Base-by-base conservation (phyloP, 2,329 filamentous ascomycete species). In the Venturia oleaginea region DNA sequence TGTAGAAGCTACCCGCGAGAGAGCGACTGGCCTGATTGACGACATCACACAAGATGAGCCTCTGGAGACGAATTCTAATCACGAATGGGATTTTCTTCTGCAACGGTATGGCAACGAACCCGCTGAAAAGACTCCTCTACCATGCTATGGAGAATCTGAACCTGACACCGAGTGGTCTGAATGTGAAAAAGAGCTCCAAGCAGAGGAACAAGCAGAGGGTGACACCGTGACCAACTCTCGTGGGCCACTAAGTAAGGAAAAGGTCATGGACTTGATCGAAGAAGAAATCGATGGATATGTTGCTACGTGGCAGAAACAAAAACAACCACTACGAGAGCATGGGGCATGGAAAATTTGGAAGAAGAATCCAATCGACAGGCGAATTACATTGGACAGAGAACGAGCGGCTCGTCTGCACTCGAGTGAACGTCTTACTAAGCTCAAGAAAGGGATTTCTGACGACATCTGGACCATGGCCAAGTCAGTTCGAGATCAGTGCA, bases 301-400 rank as follows among this genome's bases (percentile, higher is more conserved):
- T 60, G 70, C 75, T 3, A 72, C 74, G 4, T 93, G 89, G 89
- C 74, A 75, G n/a, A 72, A 78, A n/a, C 77, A 75, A 1, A 86
- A 85, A 67, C 77, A 84, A 7, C 82, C 84, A 0, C 83, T 78
- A 62, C 76, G 84, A 17, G 76, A 84, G 64, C 72, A 72, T 5
- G 85, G 80, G 65, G 88, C 88, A 0, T 81, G 84, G 70, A 74
- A 71, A 3, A 68, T 88, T 2, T 95, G 90, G 91, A 71, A 73
- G 30, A 74, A 79, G 46, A 57, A 34, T 6, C 59, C 59, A 17
- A 27, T 27, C 4, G 59, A 60, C n/a, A 40, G 59, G 17, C 59
- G 34, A 4, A 17, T 37, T 1, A 27, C 40, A 15, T 7, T 42
- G 11, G 59, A 60, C 6, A 60, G 37, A 17, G 34, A 40, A 17